Evolutionary conservation across 768 basidiomycete species (phyloP).

Genomic region (Melanogaster broomeanus): DNA sequence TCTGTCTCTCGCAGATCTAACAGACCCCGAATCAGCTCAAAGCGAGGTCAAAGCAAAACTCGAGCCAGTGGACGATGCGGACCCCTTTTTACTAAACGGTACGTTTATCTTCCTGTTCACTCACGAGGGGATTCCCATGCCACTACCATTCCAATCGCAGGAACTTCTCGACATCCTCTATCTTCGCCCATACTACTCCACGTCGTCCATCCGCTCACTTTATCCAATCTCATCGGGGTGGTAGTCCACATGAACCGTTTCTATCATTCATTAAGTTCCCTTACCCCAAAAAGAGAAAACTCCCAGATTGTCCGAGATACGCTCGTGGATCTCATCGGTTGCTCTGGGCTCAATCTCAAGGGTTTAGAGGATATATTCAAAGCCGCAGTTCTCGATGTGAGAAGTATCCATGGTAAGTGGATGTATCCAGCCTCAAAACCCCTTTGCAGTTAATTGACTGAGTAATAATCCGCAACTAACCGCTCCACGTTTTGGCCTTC

Average conservation of each 20-base stretch:
- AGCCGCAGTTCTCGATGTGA: constrained; percentile 30
- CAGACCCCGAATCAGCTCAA: constrained; percentile 10
- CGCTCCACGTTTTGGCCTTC: neutral
- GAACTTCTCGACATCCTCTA: constrained; percentile 7
- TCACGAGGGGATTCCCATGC: constrained; percentile 50
- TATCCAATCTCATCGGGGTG: constrained; percentile 51
- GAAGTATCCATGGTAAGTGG: constrained; percentile 22
- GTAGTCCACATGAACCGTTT: constrained; percentile 61
- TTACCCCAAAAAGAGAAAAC: constrained; percentile 60
- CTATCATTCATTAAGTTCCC: constrained; percentile 50
- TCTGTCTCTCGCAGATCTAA: constrained; percentile 35
- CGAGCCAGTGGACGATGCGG: constrained; percentile 28
- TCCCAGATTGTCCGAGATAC: constrained; percentile 65
- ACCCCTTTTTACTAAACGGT: constrained; percentile 28
- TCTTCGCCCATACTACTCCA: constrained; percentile 50
- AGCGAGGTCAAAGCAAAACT: constrained; percentile 20
- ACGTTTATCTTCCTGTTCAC: constrained; percentile 25
- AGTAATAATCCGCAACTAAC: neutral
- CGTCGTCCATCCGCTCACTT: constrained; percentile 60
- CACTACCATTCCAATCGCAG: constrained; percentile 33
- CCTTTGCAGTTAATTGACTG: neutral
- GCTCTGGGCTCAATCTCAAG: constrained; percentile 63
- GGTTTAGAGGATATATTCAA: constrained; percentile 51
- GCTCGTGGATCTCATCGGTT: constrained; percentile 62
- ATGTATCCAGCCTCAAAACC: constrained; percentile 5